Evolutionary conservation across 306 rosid genomes (phyloP).

Genomic region (Acacia melanoxylon): DNA sequence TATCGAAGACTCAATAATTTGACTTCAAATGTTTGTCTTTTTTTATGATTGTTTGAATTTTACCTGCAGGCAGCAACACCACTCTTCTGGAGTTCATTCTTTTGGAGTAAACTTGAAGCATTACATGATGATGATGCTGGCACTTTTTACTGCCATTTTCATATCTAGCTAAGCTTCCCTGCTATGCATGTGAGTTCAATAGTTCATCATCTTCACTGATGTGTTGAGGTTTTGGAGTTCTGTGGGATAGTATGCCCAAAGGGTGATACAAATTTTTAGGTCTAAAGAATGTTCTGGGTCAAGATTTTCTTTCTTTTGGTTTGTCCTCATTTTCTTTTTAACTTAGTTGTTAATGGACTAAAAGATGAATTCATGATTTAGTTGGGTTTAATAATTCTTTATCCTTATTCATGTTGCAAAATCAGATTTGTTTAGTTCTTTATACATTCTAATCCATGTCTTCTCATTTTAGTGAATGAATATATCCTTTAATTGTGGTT

Average conservation of each 20-base stretch:
- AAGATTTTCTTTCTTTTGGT: conserved; percentile 4
- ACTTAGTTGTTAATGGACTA: conserved; percentile 21
- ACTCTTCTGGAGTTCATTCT: conserved; percentile 41
- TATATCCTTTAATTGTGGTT: too few species aligned
- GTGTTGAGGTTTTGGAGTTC: not conserved
- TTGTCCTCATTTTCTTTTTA: conserved; percentile 28
- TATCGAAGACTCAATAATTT: not conserved
- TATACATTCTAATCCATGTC: too few species aligned
- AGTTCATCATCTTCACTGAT: not conserved
- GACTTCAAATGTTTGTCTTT: not conserved
- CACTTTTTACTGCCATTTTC: conserved; percentile 40
- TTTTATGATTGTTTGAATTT: not conserved
- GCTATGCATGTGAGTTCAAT: not conserved
- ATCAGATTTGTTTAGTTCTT: not conserved
- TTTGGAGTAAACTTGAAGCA: not conserved
- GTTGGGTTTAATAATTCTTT: conserved; percentile 21
- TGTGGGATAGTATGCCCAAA: not conserved
- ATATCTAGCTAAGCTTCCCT: conserved; percentile 33
- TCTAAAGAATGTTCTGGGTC: not conserved
- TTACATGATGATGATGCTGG: conserved; percentile 46
- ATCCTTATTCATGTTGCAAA: not conserved
- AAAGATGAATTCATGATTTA: not conserved
- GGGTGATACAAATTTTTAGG: not conserved
- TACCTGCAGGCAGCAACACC: conserved; percentile 42
- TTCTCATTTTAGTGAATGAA: too few species aligned